Evolutionary conservation across 2,329 filamentous ascomycete species (phyloP), one percentile per base, ranked within the genome.

Genomic region (Xylariaceae sp.): DNA sequence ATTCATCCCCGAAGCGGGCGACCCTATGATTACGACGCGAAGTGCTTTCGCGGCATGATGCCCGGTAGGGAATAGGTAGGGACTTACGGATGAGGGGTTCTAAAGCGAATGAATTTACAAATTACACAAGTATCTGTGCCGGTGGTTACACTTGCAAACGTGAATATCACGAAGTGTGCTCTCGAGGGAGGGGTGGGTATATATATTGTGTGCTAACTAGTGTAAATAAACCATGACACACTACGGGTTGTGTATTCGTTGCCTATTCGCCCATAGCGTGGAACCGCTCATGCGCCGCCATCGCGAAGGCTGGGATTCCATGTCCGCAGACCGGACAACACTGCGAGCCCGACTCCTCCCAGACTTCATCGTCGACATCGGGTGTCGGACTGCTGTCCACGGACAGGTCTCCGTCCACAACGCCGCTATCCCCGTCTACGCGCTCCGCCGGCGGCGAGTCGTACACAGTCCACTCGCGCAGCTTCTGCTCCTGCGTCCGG

Each of bases 401-500:
- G 6, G 9, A 19, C 19, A 19, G 19, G 19, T 19, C 19, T 1
- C 19, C 19, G n/a, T 34, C 34, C 4, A 35, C 44, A 5, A 12
- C 19, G 19, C 19, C 19, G 1, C 19, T 19, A 19, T 19, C 19
- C 19, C 19, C 19, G 19, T 19, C 19, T 19, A 19, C 19, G 19
- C 19, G 19, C 19, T 19, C 19, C 19, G 11, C 32, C 2, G 55
- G 55, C 42, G 62, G 66, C 34, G 57, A 54, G 58, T 79, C 79
- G 46, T 79, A 76, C 1, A 84, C 76, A 49, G 74, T 84, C 74
- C 86, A 91, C 48, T 87, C 83, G 57, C 78, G 83, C 52, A 91
- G 72, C 32, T 84, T 79, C 44, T 83, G 78, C 48, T 89, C 85
- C 67, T 95, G 90, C 52, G 77, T 78, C 64, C 76, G 83, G 68